Evolutionary conservation across 345 rosid genomes (phyloP).

Genomic region (Salix caprea): DNA sequence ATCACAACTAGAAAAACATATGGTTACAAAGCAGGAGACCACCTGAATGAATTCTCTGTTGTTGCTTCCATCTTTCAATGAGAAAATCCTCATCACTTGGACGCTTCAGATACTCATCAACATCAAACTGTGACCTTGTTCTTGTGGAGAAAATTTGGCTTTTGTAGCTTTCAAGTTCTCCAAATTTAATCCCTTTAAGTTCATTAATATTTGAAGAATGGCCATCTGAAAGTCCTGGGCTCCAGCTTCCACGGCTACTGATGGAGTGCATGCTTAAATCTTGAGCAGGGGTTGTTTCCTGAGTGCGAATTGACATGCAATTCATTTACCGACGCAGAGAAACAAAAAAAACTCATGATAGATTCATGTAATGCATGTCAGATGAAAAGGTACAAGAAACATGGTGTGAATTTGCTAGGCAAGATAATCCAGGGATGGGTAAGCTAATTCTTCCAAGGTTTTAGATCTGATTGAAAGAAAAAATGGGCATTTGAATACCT

Average conservation of each 20-base stretch:
- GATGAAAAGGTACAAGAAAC: neutral
- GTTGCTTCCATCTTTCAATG: slow-evolving; percentile 62
- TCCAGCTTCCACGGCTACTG: slow-evolving; percentile 88
- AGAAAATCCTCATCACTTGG: slow-evolving; percentile 50
- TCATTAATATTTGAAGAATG: slow-evolving; percentile 26
- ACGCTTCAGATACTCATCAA: slow-evolving; percentile 55
- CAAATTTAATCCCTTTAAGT: slow-evolving; percentile 15
- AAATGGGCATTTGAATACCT: slow-evolving; percentile 28
- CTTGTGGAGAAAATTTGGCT: slow-evolving; percentile 8
- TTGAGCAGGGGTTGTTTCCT: slow-evolving; percentile 42
- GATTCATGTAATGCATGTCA: neutral
- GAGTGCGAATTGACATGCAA: neutral
- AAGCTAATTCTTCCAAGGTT: neutral
- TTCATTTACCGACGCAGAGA: neutral
- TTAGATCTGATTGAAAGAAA: neutral
- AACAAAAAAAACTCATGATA: neutral
- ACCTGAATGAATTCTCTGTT: slow-evolving; percentile 62
- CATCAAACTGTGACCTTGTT: slow-evolving; percentile 36
- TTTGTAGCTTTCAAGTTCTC: slow-evolving; percentile 23
- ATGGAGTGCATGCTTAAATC: slow-evolving; percentile 37
- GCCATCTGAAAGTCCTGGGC: slow-evolving; percentile 38
- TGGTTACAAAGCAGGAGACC: slow-evolving; percentile 56
- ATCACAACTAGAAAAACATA: slow-evolving; percentile 25
- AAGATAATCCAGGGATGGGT: neutral
- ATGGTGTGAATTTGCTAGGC: neutral